Evolutionary conservation across 805 yeast genomes (phyloP).

Genomic region (Nematodospora valgi): DNA sequence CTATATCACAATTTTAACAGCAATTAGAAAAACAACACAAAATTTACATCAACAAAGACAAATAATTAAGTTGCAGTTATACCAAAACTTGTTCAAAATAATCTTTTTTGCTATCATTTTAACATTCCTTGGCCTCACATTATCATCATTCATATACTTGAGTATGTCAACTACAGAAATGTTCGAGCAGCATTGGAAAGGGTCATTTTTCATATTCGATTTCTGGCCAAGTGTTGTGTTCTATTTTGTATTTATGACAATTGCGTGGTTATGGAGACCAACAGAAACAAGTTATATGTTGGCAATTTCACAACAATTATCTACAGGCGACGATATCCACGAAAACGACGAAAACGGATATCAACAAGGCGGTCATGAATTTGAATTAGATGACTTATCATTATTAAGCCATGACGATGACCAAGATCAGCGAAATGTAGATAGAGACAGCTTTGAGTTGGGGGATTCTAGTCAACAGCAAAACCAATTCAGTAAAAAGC

Average conservation of each 20-base stretch:
- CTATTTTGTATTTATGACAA: constrained; percentile 74
- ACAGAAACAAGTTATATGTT: constrained; percentile 92
- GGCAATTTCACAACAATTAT: constrained; percentile 90
- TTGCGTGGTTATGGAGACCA: constrained; percentile 96
- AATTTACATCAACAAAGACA: constrained; percentile 78
- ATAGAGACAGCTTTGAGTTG: constrained; percentile 39
- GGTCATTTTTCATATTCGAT: constrained; percentile 81
- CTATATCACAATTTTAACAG: constrained; percentile 69
- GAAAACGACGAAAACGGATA: constrained; percentile 36
- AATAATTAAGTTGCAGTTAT: constrained; percentile 84
- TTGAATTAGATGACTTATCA: constrained; percentile 57
- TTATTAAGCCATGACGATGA: constrained; percentile 48
- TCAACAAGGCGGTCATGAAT: constrained; percentile 44
- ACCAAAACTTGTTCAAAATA: constrained; percentile 70
- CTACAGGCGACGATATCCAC: constrained; percentile 55
- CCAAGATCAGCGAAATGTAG: constrained; percentile 20
- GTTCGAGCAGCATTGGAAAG: constrained; percentile 88
- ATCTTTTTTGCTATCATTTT: constrained; percentile 70
- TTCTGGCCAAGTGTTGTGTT: constrained; percentile 95
- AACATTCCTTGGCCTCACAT: constrained; percentile 64
- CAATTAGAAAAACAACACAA: constrained; percentile 70
- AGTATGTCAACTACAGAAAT: constrained; percentile 73
- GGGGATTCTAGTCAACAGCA: constrained; percentile 16
- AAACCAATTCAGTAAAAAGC: constrained; percentile 3
- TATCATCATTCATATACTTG: constrained; percentile 66